phyloP scores from a whole-genome alignment of 2,329 filamentous ascomycete species.

The Ciborinia camelliae region DNA sequence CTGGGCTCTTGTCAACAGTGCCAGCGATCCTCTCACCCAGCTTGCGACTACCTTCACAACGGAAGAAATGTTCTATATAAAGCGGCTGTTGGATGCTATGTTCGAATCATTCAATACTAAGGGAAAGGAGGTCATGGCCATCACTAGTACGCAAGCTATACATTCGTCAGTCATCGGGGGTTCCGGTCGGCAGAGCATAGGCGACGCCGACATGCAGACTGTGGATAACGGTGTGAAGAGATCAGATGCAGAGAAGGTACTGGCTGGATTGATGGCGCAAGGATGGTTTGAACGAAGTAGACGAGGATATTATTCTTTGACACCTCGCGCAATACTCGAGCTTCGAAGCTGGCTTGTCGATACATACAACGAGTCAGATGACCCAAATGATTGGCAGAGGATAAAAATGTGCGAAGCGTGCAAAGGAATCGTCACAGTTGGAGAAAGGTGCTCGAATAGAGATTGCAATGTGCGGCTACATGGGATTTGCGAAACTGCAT shows the following conservation, averaged over 20 bases:
- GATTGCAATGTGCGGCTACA: slow-evolving; percentile 72
- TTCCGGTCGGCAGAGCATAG: slow-evolving; percentile 31
- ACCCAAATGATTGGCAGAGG: slow-evolving; percentile 59
- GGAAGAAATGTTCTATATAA: slow-evolving; percentile 87
- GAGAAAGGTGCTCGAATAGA: slow-evolving; percentile 68
- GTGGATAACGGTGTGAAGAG: slow-evolving; percentile 63
- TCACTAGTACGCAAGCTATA: slow-evolving; percentile 74
- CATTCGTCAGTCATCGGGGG: slow-evolving; percentile 64
- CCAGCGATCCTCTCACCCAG: slow-evolving; percentile 80
- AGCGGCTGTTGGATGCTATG: slow-evolving; percentile 83
- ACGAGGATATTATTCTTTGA: slow-evolving; percentile 70
- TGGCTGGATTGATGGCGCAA: slow-evolving; percentile 68
- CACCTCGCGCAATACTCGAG: slow-evolving; percentile 78
- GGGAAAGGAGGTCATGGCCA: slow-evolving; percentile 77
- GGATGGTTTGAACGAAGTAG: slow-evolving; percentile 80
- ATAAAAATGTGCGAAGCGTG: slow-evolving; percentile 89
- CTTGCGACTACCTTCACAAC: slow-evolving; percentile 75
- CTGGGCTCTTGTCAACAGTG: slow-evolving; percentile 84
- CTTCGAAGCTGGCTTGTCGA: slow-evolving; percentile 79
- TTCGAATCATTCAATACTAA: slow-evolving; percentile 84
- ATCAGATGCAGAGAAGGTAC: slow-evolving; percentile 70
- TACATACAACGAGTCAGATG: slow-evolving; percentile 77
- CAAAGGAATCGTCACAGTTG: slow-evolving; percentile 82
- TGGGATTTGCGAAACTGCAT: slow-evolving; percentile 69
- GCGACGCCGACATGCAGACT: slow-evolving; percentile 33